These are phyloP conservation scores for Strigomonas galati DNA, from an alignment of 208 protist genomes.

Conservation along the genomic window DNA sequence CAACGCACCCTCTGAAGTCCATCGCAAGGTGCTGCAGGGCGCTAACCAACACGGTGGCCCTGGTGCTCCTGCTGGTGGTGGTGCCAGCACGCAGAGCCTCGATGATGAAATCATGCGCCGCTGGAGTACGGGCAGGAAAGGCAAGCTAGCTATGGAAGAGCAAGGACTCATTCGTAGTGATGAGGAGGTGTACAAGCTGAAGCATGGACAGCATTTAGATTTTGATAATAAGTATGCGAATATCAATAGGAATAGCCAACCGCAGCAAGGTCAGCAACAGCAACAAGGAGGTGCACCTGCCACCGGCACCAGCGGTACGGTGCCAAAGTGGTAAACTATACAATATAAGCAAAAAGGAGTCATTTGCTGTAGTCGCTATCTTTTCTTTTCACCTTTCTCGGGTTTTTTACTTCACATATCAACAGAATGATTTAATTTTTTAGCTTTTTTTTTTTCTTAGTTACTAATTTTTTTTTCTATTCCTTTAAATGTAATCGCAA, in stretches of 20 bases:
- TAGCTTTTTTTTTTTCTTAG: constrained; percentile 2
- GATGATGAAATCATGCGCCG: constrained; percentile 40
- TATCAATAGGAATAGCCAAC: too few species aligned
- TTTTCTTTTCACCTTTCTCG: too few species aligned
- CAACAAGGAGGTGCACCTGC: constrained; percentile 3
- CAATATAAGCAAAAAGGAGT: too few species aligned
- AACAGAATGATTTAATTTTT: too few species aligned
- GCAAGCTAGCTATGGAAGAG: constrained; percentile 33
- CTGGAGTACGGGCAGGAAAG: constrained; percentile 36
- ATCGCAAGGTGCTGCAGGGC: constrained; percentile 35
- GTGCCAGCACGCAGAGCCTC: constrained; percentile 6
- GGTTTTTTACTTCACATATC: too few species aligned
- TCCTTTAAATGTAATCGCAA: too few species aligned
- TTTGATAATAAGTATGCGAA: too few species aligned
- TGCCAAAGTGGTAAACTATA: constrained; percentile 31
- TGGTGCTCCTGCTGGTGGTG: not conserved
- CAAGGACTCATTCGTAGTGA: constrained; percentile 29
- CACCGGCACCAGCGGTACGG: constrained; percentile 25
- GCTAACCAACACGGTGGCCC: too few species aligned
- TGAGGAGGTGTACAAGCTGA: constrained; percentile 31
- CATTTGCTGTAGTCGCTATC: too few species aligned
- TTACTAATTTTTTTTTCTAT: not conserved
- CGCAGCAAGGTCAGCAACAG: too few species aligned
- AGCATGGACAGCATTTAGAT: too few species aligned
- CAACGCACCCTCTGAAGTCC: constrained; percentile 23